Base-by-base conservation (phyloP, 495 filamentous ascomycete species). In the Daldinia loculata region DNA sequence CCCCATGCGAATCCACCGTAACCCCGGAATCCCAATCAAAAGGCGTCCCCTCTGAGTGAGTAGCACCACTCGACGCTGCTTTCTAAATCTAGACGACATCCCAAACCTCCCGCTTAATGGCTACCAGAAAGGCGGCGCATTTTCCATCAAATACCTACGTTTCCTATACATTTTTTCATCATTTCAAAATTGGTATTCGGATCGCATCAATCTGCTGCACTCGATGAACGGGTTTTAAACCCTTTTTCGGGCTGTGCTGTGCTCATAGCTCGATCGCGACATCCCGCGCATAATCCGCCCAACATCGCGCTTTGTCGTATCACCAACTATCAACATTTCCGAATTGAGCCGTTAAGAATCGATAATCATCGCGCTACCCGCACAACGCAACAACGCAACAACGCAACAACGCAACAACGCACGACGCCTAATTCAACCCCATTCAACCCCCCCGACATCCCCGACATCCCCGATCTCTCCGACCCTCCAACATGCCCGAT, bases 401-500 rank as follows among this genome's bases (percentile, higher is more conserved):
- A 67, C 36, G 17, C 52, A 53, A 50, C 27, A 29, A 29, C 27
- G 27, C 27, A 29, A 29, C 51, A 60, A 67, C 36, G 17, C 52
- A 53, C 27, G n/a, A 41, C 27, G 4, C 6, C 27, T 29, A 12
- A 55, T 30, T 27, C 27, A 29, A 27, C 51, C 14, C 51, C 27
- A 36, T 36, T 51, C 45, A 6, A 11, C 4, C 3, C 27, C 6
- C 9, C 14, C 24, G 24, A 8, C 22, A 26, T 12, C 26, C 27
- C 55, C 59, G 26, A 53, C 32, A 45, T 29, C 36, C 50, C 50
- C 55, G 17, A 15, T 19, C 4, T 38, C 34, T 15, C 19, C 30
- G 39, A 61, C 19, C 53, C 29, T 27, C 53, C 74, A 75, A 69
- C 76, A 94, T 94, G 92, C 91, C 88, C 41, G 88, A 94, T 85